Conservation (phyloP, 495 filamentous ascomycete genomes). For the Talaromyces adpressus region DNA sequence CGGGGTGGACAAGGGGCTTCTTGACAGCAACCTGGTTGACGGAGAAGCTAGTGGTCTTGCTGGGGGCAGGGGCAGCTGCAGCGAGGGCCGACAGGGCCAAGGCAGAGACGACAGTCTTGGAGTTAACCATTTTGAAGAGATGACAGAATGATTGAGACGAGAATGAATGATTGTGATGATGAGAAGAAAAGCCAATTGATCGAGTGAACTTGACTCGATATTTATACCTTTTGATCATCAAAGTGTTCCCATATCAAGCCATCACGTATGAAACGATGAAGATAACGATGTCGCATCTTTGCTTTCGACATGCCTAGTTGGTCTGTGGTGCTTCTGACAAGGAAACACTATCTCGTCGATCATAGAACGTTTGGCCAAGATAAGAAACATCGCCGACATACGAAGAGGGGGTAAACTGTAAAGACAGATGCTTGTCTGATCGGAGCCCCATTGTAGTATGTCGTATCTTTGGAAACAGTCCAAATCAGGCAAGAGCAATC, state of each 20-base stretch:
- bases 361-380: neutral
- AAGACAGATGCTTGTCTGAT: neutral
- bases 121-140: constrained; percentile 32
- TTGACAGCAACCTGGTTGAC: constrained; percentile 31
- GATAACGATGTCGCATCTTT: constrained; percentile 4
- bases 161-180: neutral
- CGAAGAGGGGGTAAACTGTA: neutral
- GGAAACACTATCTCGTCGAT: neutral
- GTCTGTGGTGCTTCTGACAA: neutral
- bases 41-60: constrained; percentile 29
- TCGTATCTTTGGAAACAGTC: neutral
- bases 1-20: constrained; percentile 19
- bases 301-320: neutral
- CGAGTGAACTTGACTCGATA: neutral
- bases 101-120: constrained; percentile 29
- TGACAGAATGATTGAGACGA: neutral
- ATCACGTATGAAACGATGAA: neutral
- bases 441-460: neutral
- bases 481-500: neutral
- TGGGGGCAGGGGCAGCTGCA: constrained; percentile 25
- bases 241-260: neutral
- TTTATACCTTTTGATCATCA: neutral
- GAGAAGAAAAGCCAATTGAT: neutral
- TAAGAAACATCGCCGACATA: constrained; percentile 1
- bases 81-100: constrained; percentile 24